Evolutionary conservation across 108 stramenopile genomes (phyloP), one percentile per base, ranked within the genome.

Genomic region (Licmophora abbreviata): DNA sequence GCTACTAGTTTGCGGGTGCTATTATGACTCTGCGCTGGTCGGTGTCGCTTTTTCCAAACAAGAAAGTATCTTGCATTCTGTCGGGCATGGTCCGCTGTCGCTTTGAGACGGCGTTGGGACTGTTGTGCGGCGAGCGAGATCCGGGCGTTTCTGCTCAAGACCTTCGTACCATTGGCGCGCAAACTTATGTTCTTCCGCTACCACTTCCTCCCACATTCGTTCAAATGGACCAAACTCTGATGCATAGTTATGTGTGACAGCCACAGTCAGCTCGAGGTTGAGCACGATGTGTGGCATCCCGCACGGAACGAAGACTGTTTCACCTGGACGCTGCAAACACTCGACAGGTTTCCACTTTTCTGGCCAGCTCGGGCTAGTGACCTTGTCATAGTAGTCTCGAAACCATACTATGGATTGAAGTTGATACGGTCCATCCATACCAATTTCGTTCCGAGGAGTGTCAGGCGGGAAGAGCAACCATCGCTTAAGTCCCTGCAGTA

Each of bases 171-270:
- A 40, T 18, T 40, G 4, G 20, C 15, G 3, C 20, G 71, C 74
- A 44, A 89, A 71, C 6, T 69, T 71, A 8, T 77, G 76, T 42
- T 89, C 88, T 34, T 81, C 76, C 18, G 54, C 25, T 1, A 41
- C 32, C 3, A 80, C 69, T 24, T 77, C 69, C 1, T 61, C 21
- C 42, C 64, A 54, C 44, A 85, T 59, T 17, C 66, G 45, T 32
- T 56, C 51, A 54, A 80, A 68, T n/a, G 79, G 67, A 3, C 79
- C 81, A 56, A 54, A 74, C 50, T 86, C 85, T 0, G 75, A 67
- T 1, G 89, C 90, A 42, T 88, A 92, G 56, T 92, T 92, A 41
- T 92, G 86, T 15, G 91, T 92, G 12, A 92, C 66, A 2, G 91
- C 91, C 18, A 85, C 81, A 0, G 84, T 78, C 23, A 68, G 44